Evolutionary conservation across 2,329 filamentous ascomycete genomes (phyloP).

Genomic region (Pestalotiopsis fici): DNA sequence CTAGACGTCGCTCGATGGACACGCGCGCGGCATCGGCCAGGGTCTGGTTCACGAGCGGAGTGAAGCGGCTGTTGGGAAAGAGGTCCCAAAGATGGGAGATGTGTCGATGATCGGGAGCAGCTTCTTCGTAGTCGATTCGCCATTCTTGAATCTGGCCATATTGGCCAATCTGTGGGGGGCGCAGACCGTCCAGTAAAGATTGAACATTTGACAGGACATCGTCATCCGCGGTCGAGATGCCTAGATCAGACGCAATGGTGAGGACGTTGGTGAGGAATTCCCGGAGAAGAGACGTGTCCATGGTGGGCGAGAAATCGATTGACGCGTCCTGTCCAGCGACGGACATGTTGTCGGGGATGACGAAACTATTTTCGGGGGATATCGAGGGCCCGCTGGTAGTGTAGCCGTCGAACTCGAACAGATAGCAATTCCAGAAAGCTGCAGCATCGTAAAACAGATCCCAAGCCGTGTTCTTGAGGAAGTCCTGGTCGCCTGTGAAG

Average conservation of each 20-base stretch:
- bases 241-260: slow-evolving; percentile 12
- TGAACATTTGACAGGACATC: slow-evolving; percentile 11
- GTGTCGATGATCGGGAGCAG: slow-evolving; percentile 45
- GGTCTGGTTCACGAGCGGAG: slow-evolving; percentile 29
- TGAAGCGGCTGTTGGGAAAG: slow-evolving; percentile 40
- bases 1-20: slow-evolving; percentile 17
- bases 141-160: slow-evolving; percentile 10
- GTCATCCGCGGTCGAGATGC: slow-evolving; percentile 4
- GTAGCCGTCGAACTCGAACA: slow-evolving; percentile 16
- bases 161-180: slow-evolving; percentile 16
- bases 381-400: slow-evolving; percentile 25
- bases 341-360: slow-evolving; percentile 9
- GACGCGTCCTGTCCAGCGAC: background rate
- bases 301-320: slow-evolving; percentile 33
- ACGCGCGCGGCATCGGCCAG: slow-evolving; percentile 3
- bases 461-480: slow-evolving; percentile 19
- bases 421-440: slow-evolving; percentile 30
- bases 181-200: slow-evolving; percentile 17
- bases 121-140: slow-evolving; percentile 15
- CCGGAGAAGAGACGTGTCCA: slow-evolving; percentile 38
- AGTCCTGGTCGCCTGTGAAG: slow-evolving; percentile 21
- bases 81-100: slow-evolving; percentile 45
- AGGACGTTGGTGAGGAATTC: slow-evolving; percentile 33
- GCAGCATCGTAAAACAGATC: slow-evolving; percentile 28
- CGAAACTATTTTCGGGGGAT: slow-evolving; percentile 34